Percentiles rank a stretch among this genome's conserved stretches.
phyloP scores from a whole-genome alignment of 139 green algal species.

The Micromonas commoda region DNA sequence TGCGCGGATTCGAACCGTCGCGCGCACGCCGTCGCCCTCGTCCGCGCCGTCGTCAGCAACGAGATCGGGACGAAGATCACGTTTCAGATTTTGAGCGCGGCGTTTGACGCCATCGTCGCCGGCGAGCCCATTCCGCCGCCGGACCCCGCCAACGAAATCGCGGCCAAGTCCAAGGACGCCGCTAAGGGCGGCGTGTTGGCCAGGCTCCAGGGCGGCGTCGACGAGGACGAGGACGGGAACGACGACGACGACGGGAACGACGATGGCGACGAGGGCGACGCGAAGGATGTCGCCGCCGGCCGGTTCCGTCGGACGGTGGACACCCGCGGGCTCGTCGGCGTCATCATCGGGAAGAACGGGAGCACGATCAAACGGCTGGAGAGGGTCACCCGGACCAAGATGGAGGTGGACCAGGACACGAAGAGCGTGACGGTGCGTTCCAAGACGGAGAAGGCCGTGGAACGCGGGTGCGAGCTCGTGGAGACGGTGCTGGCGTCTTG shows the following conservation, averaged over 20 bases:
- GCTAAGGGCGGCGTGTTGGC: background rate
- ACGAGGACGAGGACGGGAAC: background rate
- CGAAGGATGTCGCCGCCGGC: background rate
- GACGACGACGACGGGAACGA: background rate
- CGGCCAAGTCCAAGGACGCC: background rate
- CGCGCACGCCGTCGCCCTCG: background rate
- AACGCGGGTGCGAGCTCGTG: background rate
- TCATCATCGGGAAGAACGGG: constrained; percentile 3
- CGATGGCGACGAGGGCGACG: background rate
- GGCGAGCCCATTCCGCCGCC: no score
- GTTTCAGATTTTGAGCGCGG: background rate
- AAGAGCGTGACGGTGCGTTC: background rate
- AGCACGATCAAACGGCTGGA: background rate
- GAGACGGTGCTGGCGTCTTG: background rate
- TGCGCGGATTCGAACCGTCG: background rate
- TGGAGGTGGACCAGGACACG: background rate
- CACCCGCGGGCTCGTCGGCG: background rate
- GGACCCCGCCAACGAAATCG: no score
- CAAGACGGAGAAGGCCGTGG: background rate
- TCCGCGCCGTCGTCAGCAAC: background rate
- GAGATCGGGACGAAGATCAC: background rate
- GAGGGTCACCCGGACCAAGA: background rate
- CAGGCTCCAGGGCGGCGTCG: background rate
- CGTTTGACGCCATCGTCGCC: background rate
- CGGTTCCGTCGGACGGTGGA: background rate